Evolutionary conservation across 805 yeast genomes (phyloP).

Genomic region (Scheffersomyces coipomensis): DNA sequence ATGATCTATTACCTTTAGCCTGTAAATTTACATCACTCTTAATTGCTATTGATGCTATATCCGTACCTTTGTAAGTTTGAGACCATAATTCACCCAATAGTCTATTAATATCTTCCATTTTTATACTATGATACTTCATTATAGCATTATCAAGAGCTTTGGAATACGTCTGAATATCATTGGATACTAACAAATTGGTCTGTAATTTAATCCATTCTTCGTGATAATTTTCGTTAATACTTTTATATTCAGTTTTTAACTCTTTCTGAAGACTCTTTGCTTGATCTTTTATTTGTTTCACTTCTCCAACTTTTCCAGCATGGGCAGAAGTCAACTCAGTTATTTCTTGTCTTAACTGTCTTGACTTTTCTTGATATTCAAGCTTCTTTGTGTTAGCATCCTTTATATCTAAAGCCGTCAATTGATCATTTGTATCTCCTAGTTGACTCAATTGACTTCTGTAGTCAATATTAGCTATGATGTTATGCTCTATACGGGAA

Average conservation of each 20-base stretch:
- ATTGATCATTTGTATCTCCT: conserved; percentile 30
- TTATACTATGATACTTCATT: conserved; percentile 85
- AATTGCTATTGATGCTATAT: conserved; percentile 86
- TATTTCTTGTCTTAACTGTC: conserved; percentile 47
- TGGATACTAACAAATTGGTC: conserved; percentile 70
- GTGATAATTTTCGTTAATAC: conserved; percentile 62
- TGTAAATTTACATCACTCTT: conserved; percentile 68
- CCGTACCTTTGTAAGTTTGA: conserved; percentile 90
- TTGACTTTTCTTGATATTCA: conserved; percentile 58
- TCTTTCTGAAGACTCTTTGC: conserved; percentile 55
- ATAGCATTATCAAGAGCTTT: conserved; percentile 90
- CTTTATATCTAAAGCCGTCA: conserved; percentile 46
- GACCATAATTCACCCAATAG: conserved; percentile 92
- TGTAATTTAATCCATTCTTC: conserved; percentile 74
- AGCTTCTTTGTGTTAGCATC: conserved; percentile 62
- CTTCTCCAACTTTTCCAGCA: conserved; percentile 82
- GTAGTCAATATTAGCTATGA: conserved; percentile 64
- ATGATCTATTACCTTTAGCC: conserved; percentile 59
- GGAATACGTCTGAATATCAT: conserved; percentile 77
- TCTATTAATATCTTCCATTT: conserved; percentile 90
- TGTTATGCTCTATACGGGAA: conserved; percentile 57
- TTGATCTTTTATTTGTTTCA: conserved; percentile 78
- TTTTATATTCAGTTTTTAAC: conserved; percentile 65
- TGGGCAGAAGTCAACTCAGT: conserved; percentile 58
- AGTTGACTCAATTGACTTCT: conserved; percentile 43